Base-by-base conservation (phyloP, 177 flowering plant species). In the Tripterygium wilfordii region DNA sequence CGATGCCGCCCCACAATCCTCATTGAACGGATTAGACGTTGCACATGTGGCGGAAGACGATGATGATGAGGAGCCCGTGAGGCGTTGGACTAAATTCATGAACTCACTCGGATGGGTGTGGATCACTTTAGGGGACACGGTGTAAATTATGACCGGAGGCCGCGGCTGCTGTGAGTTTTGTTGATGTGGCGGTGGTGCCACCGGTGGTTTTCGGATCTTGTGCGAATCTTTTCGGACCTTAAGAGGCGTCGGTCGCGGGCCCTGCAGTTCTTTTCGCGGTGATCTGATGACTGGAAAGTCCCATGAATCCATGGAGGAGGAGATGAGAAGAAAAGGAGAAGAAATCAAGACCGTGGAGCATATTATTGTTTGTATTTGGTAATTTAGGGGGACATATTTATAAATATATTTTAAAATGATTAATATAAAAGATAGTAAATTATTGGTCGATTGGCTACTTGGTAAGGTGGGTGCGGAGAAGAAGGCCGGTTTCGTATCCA, bases 201-300 rank as follows among this genome's bases (percentile, higher is more conserved):
- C 28, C 1, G 88, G 82, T 0, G 82, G 84, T 43, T 81, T 81
- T 54, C 49, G 68, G 66, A 84, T 77, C 77, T 76, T 80, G 79
- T 72, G 61, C 2, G 91, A 80, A 27, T 76, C 85, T 62, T 78
- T 78, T 3, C 68, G 57, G 1, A 83, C 68, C 26, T 62, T 74
- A 0, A 81, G 67, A 0, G 85, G 82, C 0, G 82, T 24, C 1
- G 91, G 91, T 2, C 87, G 70, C 0, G 83, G 85, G 12, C 88
- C 85, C 43, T 62, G 85, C 12, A 83, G 75, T 50, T 72, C 83
- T 41, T 66, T 64, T 25, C 76, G 64, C 0, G 68, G n/a, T n/a
- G n/a, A n/a, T n/a, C n/a, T n/a, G n/a, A n/a, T n/a, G n/a, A n/a
- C n/a, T n/a, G n/a, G n/a, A n/a, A n/a, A n/a, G n/a, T n/a, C n/a